These are phyloP conservation scores for Saccharomyces hybrid DNA, from an alignment of 1,139 yeast species.

Conservation along the genomic window DNA sequence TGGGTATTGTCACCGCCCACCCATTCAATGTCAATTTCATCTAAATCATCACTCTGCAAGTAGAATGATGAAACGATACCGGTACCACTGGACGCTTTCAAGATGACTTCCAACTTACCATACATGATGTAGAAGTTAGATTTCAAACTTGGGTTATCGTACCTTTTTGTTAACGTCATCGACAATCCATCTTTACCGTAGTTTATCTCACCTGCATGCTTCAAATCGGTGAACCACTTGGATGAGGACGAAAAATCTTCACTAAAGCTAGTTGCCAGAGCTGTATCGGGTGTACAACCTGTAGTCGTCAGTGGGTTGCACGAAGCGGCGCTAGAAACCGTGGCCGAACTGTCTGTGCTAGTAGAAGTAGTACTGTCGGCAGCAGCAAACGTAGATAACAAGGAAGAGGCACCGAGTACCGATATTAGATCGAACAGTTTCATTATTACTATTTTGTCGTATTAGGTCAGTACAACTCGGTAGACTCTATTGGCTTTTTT, in stretches of 20 bases:
- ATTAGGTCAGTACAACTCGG: neutral
- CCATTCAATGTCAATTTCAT: conserved; percentile 83
- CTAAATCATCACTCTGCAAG: conserved; percentile 77
- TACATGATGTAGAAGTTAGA: conserved; percentile 81
- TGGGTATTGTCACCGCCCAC: conserved; percentile 66
- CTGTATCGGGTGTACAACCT: conserved; percentile 43
- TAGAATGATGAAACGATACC: conserved; percentile 78
- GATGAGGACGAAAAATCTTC: conserved; percentile 45
- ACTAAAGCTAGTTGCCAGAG: conserved; percentile 47
- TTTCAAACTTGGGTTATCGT: conserved; percentile 67
- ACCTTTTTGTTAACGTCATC: conserved; percentile 50
- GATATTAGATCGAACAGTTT: neutral
- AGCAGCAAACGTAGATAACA: conserved; percentile 4
- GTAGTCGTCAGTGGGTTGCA: conserved; percentile 39
- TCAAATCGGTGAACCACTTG: conserved; percentile 35
- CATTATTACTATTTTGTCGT: neutral
- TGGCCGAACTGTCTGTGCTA: conserved; percentile 5
- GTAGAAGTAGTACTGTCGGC: neutral
- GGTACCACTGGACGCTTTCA: conserved; percentile 64
- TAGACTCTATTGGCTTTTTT: neutral
- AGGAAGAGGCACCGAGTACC: conserved; percentile 3
- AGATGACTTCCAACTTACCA: conserved; percentile 67
- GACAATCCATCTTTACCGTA: conserved; percentile 50
- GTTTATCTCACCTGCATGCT: conserved; percentile 34
- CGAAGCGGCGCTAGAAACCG: conserved; percentile 16